Evolutionary conservation across 192 early-diverging fungal genomes (phyloP), one percentile per base, ranked within the genome.

Genomic region (Backusella sp.): DNA sequence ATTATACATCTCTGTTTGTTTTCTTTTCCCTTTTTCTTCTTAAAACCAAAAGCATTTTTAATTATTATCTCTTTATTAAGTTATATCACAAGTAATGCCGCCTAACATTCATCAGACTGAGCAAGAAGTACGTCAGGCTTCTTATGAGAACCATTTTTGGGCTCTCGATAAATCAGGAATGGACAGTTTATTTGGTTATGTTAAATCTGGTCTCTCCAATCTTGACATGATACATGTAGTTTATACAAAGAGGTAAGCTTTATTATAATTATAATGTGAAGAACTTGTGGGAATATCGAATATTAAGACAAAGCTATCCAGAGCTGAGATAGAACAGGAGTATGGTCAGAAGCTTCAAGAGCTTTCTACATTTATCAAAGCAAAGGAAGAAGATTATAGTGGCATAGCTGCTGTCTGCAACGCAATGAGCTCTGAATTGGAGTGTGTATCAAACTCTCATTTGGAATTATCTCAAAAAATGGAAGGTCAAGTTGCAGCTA

Each of bases 401-500:
- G 72, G 72, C 1, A 7, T 73, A 35, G 17, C 59, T n/a, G 39
- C 42, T 11, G 46, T 73, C 11, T 62, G 56, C 0, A 62, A 79
- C 37, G 49, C 73, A 42, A 42, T 79, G 15, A 65, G 67, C 17
- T 36, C 34, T 23, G 77, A 79, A 69, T 30, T 79, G 9, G 9
- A 34, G 30, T 70, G 74, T 15, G 69, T 73, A 35, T 73, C 71
- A 12, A 42, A 70, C 3, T 74, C 73, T 17, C 77, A 79, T 28
- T 74, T 70, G 7, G 73, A 73, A 17, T 9, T 79, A 23, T 17
- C 77, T 19, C 23, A 70, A 62, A 62, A 73, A 21, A 12, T 79
- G 35, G 34, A 68, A 28, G 8, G 44, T 15, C 30, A 68, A 19
- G 67, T 79, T 19, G 73, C 73, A 36, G 4, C n/a, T 19, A 66